Conservation (phyloP, 2,329 filamentous ascomycete species). For the Colletotrichum kahawae region DNA sequence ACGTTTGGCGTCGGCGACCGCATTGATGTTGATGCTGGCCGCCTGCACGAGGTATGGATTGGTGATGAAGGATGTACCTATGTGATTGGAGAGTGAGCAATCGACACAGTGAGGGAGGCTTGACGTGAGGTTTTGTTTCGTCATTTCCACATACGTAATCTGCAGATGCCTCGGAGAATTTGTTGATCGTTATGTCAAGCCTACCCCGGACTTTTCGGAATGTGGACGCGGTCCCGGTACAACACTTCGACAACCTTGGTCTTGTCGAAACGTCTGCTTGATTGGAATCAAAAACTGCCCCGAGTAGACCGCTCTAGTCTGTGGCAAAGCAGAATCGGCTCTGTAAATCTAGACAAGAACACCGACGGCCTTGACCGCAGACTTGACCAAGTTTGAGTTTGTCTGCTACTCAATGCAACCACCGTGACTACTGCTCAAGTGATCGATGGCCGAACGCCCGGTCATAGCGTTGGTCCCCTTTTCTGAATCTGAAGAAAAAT, state of each 20-base stretch:
- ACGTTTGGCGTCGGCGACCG: slow-evolving; percentile 65
- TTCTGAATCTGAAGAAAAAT: not conserved
- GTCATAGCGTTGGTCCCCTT: slow-evolving; percentile 10
- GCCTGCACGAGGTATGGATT: slow-evolving; percentile 73
- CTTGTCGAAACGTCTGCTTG: not conserved
- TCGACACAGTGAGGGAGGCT: not conserved
- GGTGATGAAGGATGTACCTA: slow-evolving; percentile 71
- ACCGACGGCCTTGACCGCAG: not conserved
- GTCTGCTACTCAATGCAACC: not conserved
- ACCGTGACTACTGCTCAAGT: not conserved
- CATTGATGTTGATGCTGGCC: slow-evolving; percentile 69
- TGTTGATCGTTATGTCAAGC: not conserved
- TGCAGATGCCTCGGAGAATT: not conserved
- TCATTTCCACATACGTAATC: not conserved
- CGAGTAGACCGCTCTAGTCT: not conserved
- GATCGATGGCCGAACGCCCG: slow-evolving; percentile 2
- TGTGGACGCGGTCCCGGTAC: not conserved
- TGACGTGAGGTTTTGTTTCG: not conserved
- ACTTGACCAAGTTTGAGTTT: not conserved
- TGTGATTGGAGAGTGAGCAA: slow-evolving; percentile 63
- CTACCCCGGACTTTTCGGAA: not conserved
- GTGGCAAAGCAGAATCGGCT: not conserved
- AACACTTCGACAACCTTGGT: not conserved
- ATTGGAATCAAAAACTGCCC: not conserved
- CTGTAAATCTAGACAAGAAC: not conserved